phyloP scores from a whole-genome alignment of 495 filamentous ascomycete species.

The Penicillium ochrochloron region DNA sequence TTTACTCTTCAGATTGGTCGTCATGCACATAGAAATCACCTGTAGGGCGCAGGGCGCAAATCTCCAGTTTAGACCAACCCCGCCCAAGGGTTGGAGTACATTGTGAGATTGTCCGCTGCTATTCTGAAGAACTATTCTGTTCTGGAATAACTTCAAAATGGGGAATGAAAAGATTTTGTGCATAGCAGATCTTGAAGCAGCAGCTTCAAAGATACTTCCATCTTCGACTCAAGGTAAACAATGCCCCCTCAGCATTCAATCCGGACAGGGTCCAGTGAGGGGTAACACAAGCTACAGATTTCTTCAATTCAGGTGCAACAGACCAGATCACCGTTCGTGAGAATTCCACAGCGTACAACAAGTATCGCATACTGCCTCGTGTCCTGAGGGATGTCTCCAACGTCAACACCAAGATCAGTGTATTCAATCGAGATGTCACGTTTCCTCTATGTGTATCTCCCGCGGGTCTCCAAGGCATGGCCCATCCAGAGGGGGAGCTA shows the following conservation, averaged over 20 bases:
- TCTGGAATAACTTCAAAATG: constrained; percentile 7
- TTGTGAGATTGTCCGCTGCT: background rate
- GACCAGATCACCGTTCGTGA: constrained; percentile 50
- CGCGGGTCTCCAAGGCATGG: constrained; percentile 66
- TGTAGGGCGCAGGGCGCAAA: background rate
- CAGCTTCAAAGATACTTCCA: constrained; percentile 21
- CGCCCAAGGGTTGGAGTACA: background rate
- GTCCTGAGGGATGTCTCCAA: constrained; percentile 55
- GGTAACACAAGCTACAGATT: constrained; percentile 35
- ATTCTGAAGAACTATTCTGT: background rate
- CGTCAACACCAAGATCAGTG: constrained; percentile 44
- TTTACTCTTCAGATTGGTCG: background rate
- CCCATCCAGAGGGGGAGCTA: constrained; percentile 69
- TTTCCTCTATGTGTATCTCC: constrained; percentile 57
- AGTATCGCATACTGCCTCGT: constrained; percentile 54
- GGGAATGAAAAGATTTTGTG: constrained; percentile 24
- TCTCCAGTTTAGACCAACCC: background rate
- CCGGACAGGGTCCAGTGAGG: constrained; percentile 4
- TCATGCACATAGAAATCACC: background rate
- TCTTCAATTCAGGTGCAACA: constrained; percentile 53
- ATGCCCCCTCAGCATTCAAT: background rate
- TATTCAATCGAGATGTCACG: constrained; percentile 44
- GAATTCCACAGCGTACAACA: constrained; percentile 47
- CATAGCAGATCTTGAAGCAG: constrained; percentile 26
- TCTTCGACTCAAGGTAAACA: constrained; percentile 24